Evolutionary conservation across 2,329 filamentous ascomycete genomes (phyloP).

Genomic region (Hypoxylon sp.): DNA sequence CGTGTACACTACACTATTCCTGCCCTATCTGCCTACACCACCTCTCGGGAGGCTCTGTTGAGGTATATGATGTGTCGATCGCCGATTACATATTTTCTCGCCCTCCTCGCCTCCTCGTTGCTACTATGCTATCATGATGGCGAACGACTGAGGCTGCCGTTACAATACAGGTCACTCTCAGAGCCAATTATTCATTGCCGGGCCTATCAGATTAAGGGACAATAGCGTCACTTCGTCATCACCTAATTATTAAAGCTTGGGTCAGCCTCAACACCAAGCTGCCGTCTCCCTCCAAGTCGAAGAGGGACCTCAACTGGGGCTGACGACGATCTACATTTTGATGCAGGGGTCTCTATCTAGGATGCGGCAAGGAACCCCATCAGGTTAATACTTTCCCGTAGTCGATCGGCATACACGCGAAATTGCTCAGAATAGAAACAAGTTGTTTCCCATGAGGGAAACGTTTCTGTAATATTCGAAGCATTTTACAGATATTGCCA

Average conservation of each 20-base stretch:
- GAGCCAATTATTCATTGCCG: neutral
- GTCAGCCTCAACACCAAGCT: slow-evolving; percentile 33
- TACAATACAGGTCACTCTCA: slow-evolving; percentile 2
- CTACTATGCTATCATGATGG: slow-evolving; percentile 18
- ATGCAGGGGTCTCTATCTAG: slow-evolving; percentile 25
- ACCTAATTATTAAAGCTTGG: slow-evolving; percentile 19
- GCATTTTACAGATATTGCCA: slow-evolving; percentile 4
- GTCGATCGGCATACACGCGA: slow-evolving; percentile 36
- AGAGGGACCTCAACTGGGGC: slow-evolving; percentile 8
- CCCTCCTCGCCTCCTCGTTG: slow-evolving; percentile 3
- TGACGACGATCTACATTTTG: slow-evolving; percentile 38
- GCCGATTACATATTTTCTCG: neutral
- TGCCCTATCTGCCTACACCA: slow-evolving; percentile 6
- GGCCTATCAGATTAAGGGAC: slow-evolving; percentile 16
- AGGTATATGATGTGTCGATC: slow-evolving; percentile 18
- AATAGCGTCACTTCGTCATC: slow-evolving; percentile 15
- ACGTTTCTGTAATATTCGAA: slow-evolving; percentile 15
- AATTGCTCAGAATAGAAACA: slow-evolving; percentile 41
- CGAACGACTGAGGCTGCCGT: neutral
- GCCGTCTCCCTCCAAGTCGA: slow-evolving; percentile 10
- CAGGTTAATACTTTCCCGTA: slow-evolving; percentile 25
- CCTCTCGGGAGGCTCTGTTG: slow-evolving; percentile 21
- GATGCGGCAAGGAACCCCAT: slow-evolving; percentile 26
- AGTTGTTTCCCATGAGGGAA: slow-evolving; percentile 26
- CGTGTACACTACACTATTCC: slow-evolving; percentile 2